These are phyloP conservation scores for Chrysanthemum seticuspe DNA, from an alignment of 129 eudicot species.

Conservation along the genomic window DNA sequence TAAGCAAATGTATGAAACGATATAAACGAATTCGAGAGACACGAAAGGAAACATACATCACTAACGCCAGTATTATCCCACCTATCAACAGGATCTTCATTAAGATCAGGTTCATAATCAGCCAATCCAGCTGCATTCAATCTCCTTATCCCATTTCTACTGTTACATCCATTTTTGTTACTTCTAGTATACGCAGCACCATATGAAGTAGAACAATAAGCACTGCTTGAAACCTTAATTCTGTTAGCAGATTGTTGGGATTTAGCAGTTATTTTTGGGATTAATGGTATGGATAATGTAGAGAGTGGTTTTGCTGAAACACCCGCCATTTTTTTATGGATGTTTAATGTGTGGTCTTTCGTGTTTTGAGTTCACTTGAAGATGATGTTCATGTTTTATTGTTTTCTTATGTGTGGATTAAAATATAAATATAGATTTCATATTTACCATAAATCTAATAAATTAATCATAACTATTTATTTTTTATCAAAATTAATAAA, in stretches of 20 bases:
- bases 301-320: conserved; percentile 37
- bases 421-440: no score
- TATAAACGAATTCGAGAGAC: background rate
- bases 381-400: conserved; percentile 15
- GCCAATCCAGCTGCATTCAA: conserved; percentile 73
- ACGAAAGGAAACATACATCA: conserved; percentile 31
- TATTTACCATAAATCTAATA: no score
- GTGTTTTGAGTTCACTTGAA: background rate
- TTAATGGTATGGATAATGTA: conserved; percentile 27
- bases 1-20: no score
- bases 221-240: conserved; percentile 1
- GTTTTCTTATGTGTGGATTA: background rate
- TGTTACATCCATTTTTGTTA: conserved; percentile 2
- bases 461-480: no score
- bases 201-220: conserved; percentile 18
- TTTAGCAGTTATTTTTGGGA: conserved; percentile 26
- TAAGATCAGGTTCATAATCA: conserved; percentile 80
- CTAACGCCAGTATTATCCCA: conserved; percentile 67
- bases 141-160: conserved; percentile 37
- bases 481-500: no score
- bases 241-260: conserved; percentile 16
- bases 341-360: conserved; percentile 21
- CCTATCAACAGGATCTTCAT: conserved; percentile 79
- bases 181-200: conserved; percentile 17
- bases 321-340: conserved; percentile 31